Conservation (phyloP, 1,139 yeast genomes). For the Spathaspora sp. region DNA sequence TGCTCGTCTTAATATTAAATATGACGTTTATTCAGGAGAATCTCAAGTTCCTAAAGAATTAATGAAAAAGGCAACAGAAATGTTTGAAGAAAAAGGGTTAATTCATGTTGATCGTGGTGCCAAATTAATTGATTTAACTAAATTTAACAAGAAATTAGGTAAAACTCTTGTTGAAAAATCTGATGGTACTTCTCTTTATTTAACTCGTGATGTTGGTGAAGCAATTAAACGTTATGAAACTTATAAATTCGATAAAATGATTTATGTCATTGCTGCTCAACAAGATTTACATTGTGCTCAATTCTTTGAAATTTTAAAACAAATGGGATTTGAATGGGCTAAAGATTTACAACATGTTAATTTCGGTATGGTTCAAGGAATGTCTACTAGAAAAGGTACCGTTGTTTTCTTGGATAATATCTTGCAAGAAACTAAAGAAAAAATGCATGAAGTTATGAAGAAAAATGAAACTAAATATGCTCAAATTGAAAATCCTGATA, state of each 20-base stretch:
- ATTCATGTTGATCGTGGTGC: constrained; percentile 93
- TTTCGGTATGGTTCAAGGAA: constrained; percentile 98
- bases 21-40: constrained; percentile 92
- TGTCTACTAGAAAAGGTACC: constrained; percentile 98
- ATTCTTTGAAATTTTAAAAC: constrained; percentile 90
- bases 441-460: constrained; percentile 97
- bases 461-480: constrained; percentile 88
- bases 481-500: constrained; percentile 92
- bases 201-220: constrained; percentile 97
- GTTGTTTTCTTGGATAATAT: constrained; percentile 96
- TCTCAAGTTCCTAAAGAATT: constrained; percentile 81
- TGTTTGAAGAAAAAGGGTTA: constrained; percentile 67
- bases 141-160: constrained; percentile 89
- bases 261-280: constrained; percentile 92
- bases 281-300: constrained; percentile 95
- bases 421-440: constrained; percentile 88
- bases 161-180: constrained; percentile 91
- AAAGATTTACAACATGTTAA: constrained; percentile 75
- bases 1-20: constrained; percentile 85
- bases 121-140: constrained; percentile 77
- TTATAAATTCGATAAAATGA: constrained; percentile 91
- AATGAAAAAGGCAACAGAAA: constrained; percentile 65
- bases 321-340: constrained; percentile 92
- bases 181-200: constrained; percentile 92
- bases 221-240: constrained; percentile 86